A percentile compares a stretch with the other conserved stretches of the same genome.
Conservation (phyloP, 2,329 filamentous ascomycete species). For the Ramularia endophylla region DNA sequence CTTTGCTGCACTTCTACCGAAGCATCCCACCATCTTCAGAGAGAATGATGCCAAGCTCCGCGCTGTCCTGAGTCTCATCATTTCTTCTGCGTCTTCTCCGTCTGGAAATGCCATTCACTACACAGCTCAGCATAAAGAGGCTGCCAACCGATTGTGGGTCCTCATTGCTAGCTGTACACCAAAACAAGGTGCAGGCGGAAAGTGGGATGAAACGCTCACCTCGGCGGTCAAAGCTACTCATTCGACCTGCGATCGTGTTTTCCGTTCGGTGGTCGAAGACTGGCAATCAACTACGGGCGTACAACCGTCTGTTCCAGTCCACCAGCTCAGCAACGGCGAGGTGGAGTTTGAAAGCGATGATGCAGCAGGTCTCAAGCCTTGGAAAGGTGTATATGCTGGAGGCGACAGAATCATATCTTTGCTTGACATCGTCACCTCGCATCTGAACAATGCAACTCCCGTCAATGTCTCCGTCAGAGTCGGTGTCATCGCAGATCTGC, state of each 20-base stretch:
- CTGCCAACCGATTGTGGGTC: constrained; percentile 60
- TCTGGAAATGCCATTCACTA: constrained; percentile 11
- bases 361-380: constrained; percentile 53
- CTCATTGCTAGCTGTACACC: constrained; percentile 74
- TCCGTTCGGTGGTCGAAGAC: constrained; percentile 73
- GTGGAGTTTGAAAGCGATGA: constrained; percentile 18
- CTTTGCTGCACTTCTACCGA: constrained; percentile 65
- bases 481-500: constrained; percentile 61
- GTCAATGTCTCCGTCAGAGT: constrained; percentile 61
- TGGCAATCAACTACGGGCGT: constrained; percentile 62
- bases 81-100: constrained; percentile 39
- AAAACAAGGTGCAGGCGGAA: constrained; percentile 69
- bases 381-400: constrained; percentile 71
- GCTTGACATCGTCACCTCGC: constrained; percentile 58
- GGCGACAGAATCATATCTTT: constrained; percentile 62
- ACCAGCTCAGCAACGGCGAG: constrained; percentile 16
- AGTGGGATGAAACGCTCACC: constrained; percentile 67
- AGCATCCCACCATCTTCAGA: constrained; percentile 77
- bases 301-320: constrained; percentile 18
- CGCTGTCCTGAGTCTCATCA: constrained; percentile 16
- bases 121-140: constrained; percentile 28
- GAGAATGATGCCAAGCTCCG: constrained; percentile 63
- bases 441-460: constrained; percentile 60
- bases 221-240: constrained; percentile 61
- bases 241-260: constrained; percentile 65